These are phyloP conservation scores for Tuber brumale DNA, from an alignment of 495 filamentous ascomycete species.

Conservation along the genomic window DNA sequence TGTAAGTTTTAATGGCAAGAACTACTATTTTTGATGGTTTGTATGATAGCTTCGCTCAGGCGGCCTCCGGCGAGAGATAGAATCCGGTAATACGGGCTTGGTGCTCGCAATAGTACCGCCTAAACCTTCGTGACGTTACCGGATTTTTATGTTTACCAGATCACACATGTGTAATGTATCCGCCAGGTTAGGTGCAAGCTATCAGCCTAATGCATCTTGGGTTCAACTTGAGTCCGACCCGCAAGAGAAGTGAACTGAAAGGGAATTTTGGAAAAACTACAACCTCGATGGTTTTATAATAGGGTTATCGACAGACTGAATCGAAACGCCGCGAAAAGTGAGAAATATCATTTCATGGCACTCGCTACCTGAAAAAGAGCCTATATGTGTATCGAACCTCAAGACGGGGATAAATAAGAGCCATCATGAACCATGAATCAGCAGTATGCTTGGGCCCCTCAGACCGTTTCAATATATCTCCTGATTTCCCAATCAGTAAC, in stretches of 20 bases:
- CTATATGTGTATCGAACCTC: background rate
- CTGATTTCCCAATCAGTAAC: constrained; percentile 55
- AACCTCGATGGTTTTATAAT: background rate
- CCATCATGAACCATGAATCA: background rate
- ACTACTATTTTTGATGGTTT: background rate
- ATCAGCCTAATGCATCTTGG: background rate
- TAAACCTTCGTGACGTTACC: too few relatives aligned
- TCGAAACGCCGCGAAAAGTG: background rate
- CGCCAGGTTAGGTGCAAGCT: too few relatives aligned
- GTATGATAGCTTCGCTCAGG: background rate
- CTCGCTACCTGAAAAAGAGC: background rate
- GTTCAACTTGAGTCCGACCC: background rate
- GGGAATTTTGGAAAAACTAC: background rate
- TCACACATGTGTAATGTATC: too few relatives aligned
- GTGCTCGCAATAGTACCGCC: too few relatives aligned
- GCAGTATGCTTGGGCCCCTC: background rate
- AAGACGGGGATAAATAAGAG: background rate
- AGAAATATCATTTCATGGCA: background rate
- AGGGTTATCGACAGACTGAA: background rate
- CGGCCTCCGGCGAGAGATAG: background rate
- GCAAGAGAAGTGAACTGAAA: background rate
- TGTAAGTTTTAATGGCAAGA: background rate
- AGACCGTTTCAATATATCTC: constrained; percentile 70
- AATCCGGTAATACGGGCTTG: background rate
- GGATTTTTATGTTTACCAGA: too few relatives aligned